Conservation (phyloP, 805 yeast genomes). For the Suhomyces emberorum region DNA sequence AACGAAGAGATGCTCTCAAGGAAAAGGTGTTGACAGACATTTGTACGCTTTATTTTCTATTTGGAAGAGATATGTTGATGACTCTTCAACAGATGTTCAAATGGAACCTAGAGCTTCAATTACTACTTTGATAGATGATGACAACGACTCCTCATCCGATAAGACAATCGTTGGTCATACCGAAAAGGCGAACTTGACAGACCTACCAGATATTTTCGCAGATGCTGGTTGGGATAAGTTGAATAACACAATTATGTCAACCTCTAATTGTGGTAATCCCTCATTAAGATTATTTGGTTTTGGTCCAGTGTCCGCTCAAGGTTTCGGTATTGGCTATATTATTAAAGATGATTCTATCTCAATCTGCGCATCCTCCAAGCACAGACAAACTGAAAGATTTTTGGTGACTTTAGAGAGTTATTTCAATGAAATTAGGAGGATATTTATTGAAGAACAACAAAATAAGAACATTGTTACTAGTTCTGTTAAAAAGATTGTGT, state of each 20-base stretch:
- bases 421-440: slow-evolving; percentile 42
- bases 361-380: slow-evolving; percentile 56
- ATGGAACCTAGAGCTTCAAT: slow-evolving; percentile 14
- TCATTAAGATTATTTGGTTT: slow-evolving; percentile 56
- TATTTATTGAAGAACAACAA: slow-evolving; percentile 24
- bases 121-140: slow-evolving; percentile 14
- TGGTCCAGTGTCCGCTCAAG: slow-evolving; percentile 56
- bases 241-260: slow-evolving; percentile 72
- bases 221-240: slow-evolving; percentile 87
- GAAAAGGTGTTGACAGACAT: slow-evolving; percentile 91
- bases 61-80: slow-evolving; percentile 65
- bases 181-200: slow-evolving; percentile 17
- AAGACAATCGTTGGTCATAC: slow-evolving; percentile 25
- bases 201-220: slow-evolving; percentile 71
- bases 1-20: slow-evolving; percentile 66
- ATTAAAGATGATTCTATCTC: slow-evolving; percentile 50
- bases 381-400: slow-evolving; percentile 57
- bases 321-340: slow-evolving; percentile 57
- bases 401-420: slow-evolving; percentile 51
- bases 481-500: slow-evolving; percentile 1
- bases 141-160: slow-evolving; percentile 23
- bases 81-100: slow-evolving; percentile 4
- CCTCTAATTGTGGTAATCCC: slow-evolving; percentile 61
- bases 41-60: slow-evolving; percentile 82
- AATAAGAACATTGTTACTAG: slow-evolving; percentile 1